These are phyloP conservation scores for Pseudogymnoascus sp. DNA, from an alignment of 2,329 filamentous ascomycete genomes.

Conservation along the genomic window DNA sequence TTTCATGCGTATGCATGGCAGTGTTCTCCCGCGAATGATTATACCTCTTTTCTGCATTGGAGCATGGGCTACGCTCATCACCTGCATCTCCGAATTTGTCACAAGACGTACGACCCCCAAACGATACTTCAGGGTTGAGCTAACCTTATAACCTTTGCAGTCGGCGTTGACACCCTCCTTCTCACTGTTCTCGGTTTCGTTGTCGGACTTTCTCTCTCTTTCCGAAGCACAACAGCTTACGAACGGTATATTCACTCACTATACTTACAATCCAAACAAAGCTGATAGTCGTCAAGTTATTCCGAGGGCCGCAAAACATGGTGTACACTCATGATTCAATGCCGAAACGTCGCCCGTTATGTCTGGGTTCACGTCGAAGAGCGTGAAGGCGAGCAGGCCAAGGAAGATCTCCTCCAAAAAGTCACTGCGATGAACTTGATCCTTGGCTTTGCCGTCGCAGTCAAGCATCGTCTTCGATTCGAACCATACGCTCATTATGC, in stretches of 20 bases:
- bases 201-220: conserved; percentile 69
- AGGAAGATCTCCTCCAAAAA: conserved; percentile 63
- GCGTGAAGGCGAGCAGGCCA: conserved; percentile 48
- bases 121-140: conserved; percentile 12
- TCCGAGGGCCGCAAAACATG: conserved; percentile 58
- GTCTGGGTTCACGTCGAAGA: conserved; percentile 75
- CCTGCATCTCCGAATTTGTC: conserved; percentile 43
- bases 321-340: conserved; percentile 53
- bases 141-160: conserved; percentile 14
- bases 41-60: conserved; percentile 57
- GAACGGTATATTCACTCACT: conserved; percentile 41
- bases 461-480: conserved; percentile 79
- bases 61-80: conserved; percentile 59
- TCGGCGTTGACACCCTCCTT: conserved; percentile 59
- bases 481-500: conserved; percentile 73
- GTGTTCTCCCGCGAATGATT: conserved; percentile 66
- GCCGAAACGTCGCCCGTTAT: conserved; percentile 62
- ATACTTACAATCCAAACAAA: conserved; percentile 20
- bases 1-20: conserved; percentile 69
- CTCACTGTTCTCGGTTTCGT: conserved; percentile 76
- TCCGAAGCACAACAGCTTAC: conserved; percentile 70
- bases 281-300: conserved; percentile 31
- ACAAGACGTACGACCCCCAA: conserved; percentile 22
- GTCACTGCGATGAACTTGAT: conserved; percentile 63
- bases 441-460: conserved; percentile 65